Conservation (phyloP, 1,284 basidiomycete species). For the Fomes fomentarius region DNA sequence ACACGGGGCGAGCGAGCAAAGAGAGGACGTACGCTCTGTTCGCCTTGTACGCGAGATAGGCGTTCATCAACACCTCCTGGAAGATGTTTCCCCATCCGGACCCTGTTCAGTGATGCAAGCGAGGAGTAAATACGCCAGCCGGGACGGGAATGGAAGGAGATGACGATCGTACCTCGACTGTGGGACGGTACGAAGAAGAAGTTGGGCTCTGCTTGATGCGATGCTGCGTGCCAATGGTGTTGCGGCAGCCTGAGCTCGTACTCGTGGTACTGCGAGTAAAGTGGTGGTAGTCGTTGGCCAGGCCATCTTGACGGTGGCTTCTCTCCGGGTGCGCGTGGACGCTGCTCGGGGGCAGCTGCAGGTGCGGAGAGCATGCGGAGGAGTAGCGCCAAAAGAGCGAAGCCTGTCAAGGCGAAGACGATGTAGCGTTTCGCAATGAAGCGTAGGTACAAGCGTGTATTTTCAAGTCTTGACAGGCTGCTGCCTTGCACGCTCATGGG, state of each 20-base stretch:
- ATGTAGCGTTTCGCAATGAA: slow-evolving; percentile 17
- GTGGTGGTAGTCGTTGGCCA: slow-evolving; percentile 12
- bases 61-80: slow-evolving; percentile 54
- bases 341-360: neutral
- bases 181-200: slow-evolving; percentile 19
- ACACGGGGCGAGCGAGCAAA: neutral
- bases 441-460: slow-evolving; percentile 7
- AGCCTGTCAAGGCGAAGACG: slow-evolving; percentile 14
- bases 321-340: neutral
- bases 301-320: slow-evolving; percentile 1
- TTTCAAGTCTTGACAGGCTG: neutral
- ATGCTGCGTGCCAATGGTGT: slow-evolving; percentile 16
- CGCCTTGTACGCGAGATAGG: slow-evolving; percentile 47
- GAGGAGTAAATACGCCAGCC: neutral
- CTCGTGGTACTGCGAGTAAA: slow-evolving; percentile 19
- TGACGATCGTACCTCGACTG: slow-evolving; percentile 11
- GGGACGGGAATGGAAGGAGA: neutral
- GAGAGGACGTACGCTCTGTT: slow-evolving; percentile 44
- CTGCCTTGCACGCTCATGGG: slow-evolving; percentile 9
- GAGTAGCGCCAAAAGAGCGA: slow-evolving; percentile 15
- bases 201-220: slow-evolving; percentile 16
- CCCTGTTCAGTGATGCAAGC: slow-evolving; percentile 6
- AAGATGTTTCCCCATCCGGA: slow-evolving; percentile 57
- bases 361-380: slow-evolving; percentile 15
- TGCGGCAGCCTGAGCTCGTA: slow-evolving; percentile 19